A percentile compares a stretch with the other conserved stretches of the same genome.
phyloP scores from a whole-genome alignment of 306 rosid genomes.

The Cucumis hystrix region DNA sequence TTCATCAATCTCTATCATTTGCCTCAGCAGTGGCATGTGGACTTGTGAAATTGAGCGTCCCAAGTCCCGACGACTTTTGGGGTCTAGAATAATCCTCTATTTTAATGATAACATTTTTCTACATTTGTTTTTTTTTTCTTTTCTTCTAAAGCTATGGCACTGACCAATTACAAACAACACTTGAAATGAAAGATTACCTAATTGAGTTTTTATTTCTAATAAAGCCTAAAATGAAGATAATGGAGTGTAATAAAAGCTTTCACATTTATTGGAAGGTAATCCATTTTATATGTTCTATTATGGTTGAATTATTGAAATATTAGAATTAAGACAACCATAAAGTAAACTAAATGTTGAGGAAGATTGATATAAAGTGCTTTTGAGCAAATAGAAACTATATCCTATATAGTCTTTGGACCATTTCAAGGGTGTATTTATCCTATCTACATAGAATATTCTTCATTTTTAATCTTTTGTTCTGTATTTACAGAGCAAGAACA shows the following conservation, averaged over 20 bases:
- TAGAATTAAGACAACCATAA: neutral
- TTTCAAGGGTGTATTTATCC: neutral
- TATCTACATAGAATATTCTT: neutral
- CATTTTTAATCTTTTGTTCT: neutral
- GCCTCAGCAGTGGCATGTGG: neutral
- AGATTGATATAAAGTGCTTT: neutral
- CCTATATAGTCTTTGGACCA: neutral
- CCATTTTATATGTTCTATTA: too few species aligned
- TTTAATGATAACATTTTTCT: neutral
- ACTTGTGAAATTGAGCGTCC: neutral
- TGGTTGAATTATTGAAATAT: neutral
- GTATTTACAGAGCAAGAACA: neutral
- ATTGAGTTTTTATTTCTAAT: neutral
- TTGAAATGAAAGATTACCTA: neutral
- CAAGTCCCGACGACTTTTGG: neutral
- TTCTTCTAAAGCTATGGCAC: neutral
- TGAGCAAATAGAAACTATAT: neutral
- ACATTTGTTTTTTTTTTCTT: neutral
- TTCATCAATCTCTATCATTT: neutral
- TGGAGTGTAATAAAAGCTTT: neutral
- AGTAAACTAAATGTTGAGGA: neutral
- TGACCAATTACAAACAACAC: neutral
- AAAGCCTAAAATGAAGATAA: neutral
- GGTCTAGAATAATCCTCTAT: neutral
- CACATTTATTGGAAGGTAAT: too few species aligned